Base-by-base conservation (phyloP, 2,329 filamentous ascomycete species). In the Mycosphaerella sp. region DNA sequence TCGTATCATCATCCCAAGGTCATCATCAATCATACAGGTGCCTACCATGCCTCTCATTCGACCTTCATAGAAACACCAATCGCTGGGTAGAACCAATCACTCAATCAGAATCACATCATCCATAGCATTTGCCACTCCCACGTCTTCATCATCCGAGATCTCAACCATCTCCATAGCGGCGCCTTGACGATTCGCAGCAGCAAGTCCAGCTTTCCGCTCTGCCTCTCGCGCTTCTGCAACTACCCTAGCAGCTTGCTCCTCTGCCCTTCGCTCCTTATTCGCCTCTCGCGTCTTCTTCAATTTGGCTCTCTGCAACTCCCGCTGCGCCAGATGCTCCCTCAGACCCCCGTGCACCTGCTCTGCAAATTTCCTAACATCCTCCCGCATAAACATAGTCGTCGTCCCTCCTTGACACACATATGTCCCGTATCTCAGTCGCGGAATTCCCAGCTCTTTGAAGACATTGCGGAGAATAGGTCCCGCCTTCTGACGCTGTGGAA, bases 321-420 rank as follows among this genome's bases (percentile, higher is more conserved):
- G 51, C 44, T 57, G 57, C n/a, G 32, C 48, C 43, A 59, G 43
- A 53, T 63, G 51, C 3, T 21, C 49, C 8, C 60, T 53, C 38
- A 62, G 14, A 48, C 63, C 58, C 1, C 63, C 54, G 14, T 66
- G 58, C 1, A 62, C 51, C 9, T 40, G n/a, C 2, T 55, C 40
- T 10, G 62, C 65, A 4, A 66, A 53, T 6, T 48, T 40, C 42
- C 58, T 46, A 14, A 68, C 62, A 21, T 66, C 66, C 6, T 57
- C 14, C 8, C 49, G 32, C 42, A 66, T 43, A 41, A 67, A 66
- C 64, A 68, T 65, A 2, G 62, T 67, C 3, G 64, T 63, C 14
- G 44, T 21, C 1, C 58, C 58, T 3, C 60, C 63, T 21, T 38
- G 48, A 23, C 55, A 50, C 1, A 53, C 47, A 45, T 66, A 67